Percentiles rank a stretch among this genome's conserved stretches.
Conservation (phyloP, 148 eudicot genomes). For the Hydrangea macrophylla region DNA sequence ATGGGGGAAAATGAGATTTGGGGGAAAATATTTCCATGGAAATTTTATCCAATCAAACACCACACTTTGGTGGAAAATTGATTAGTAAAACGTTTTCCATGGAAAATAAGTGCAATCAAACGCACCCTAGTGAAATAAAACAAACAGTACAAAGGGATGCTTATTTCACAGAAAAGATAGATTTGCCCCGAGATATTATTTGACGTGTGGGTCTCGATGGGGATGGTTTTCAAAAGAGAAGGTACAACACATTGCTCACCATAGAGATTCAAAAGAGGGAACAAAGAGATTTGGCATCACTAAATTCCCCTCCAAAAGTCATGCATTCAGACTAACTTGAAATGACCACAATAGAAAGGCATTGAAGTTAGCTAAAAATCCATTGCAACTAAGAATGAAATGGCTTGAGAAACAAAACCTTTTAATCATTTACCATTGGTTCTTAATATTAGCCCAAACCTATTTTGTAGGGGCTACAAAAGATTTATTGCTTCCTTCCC, state of each 20-base stretch:
- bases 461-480: neutral
- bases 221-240: neutral
- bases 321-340: neutral
- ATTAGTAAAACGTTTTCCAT: too few species aligned
- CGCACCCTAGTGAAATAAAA: too few species aligned
- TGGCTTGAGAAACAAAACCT: neutral
- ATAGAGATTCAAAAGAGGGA: neutral
- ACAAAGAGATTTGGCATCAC: neutral
- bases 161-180: too few species aligned
- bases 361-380: neutral
- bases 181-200: too few species aligned
- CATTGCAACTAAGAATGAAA: neutral
- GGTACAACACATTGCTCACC: neutral
- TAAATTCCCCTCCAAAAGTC: too few species aligned
- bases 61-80: too few species aligned
- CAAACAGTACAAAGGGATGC: too few species aligned
- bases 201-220: neutral
- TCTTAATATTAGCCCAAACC: neutral
- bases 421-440: too few species aligned
- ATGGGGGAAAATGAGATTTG: too few species aligned
- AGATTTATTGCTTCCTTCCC: slow-evolving; percentile 77
- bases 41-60: too few species aligned
- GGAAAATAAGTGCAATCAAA: too few species aligned
- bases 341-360: neutral
- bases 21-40: too few species aligned